These are phyloP conservation scores for Pleurotus giganteus DNA, from an alignment of 768 basidiomycete species.

Conservation along the genomic window DNA sequence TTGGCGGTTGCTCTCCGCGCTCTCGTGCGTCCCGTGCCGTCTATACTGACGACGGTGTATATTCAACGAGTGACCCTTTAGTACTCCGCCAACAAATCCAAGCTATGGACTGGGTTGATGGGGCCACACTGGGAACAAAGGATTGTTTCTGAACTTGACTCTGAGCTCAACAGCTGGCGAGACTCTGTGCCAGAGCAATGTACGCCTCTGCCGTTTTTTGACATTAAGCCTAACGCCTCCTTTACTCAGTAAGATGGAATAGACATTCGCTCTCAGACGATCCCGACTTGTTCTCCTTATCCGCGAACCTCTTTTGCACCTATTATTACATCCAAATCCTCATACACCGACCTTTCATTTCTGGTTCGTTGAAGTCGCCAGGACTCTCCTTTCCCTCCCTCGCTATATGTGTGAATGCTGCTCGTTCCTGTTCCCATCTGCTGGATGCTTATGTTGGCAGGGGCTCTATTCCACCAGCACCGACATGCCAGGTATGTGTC, in stretches of 20 bases:
- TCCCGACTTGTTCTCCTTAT: conserved; percentile 18
- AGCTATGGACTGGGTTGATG: conserved; percentile 34
- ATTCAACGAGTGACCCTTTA: conserved; percentile 16
- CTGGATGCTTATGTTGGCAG: conserved; percentile 33
- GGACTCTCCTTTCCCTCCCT: conserved; percentile 45
- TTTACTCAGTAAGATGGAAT: conserved; percentile 29
- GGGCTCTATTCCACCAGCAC: conserved; percentile 8
- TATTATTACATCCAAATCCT: conserved; percentile 45
- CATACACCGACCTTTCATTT: conserved; percentile 70
- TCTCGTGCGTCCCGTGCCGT: conserved; percentile 37
- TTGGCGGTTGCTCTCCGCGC: conserved; percentile 48
- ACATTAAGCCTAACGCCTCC: conserved; percentile 12
- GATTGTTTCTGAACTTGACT: conserved; percentile 60
- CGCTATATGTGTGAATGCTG: conserved; percentile 72
- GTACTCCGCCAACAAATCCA: conserved; percentile 58
- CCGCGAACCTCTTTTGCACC: conserved; percentile 16
- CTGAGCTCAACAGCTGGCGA: conserved; percentile 61
- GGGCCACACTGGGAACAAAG: conserved; percentile 47
- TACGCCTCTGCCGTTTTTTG: conserved; percentile 16
- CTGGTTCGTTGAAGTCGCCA: conserved; percentile 39
- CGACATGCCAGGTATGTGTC: conserved; percentile 13
- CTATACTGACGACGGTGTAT: neutral
- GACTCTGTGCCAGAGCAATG: conserved; percentile 50
- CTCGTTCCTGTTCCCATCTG: conserved; percentile 60
- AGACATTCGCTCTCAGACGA: conserved; percentile 17